Conservation (phyloP, 176 grass and related monocot genomes). For the barley (Hordeum vulgare) region DNA sequence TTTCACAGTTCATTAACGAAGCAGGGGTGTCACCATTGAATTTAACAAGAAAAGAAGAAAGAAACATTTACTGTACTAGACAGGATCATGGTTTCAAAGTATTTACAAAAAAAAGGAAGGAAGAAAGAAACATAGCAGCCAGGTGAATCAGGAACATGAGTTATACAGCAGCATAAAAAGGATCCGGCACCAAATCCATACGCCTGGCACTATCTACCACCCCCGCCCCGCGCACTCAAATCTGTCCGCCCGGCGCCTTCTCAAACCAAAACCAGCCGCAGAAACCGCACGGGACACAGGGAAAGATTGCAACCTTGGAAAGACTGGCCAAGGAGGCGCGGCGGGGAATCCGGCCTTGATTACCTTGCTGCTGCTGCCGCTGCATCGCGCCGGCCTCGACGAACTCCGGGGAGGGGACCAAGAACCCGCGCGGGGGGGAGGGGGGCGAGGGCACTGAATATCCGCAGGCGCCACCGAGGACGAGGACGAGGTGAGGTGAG, state of each 20-base stretch:
- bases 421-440: background rate
- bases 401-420: background rate
- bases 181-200: background rate
- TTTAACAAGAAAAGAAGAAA: too few relatives aligned
- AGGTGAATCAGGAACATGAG: background rate
- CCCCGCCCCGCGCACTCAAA: background rate
- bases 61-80: background rate
- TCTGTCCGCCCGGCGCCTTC: background rate
- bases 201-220: background rate
- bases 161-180: background rate
- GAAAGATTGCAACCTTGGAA: slow-evolving; percentile 1
- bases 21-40: too few relatives aligned
- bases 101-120: too few relatives aligned
- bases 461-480: background rate
- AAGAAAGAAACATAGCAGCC: background rate
- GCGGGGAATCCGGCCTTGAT: background rate
- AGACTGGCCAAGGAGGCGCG: background rate
- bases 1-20: too few relatives aligned
- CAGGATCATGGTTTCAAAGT: background rate
- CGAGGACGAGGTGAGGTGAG: background rate
- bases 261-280: background rate
- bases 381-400: slow-evolving; percentile 24
- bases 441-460: too few relatives aligned
- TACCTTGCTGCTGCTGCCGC: slow-evolving; percentile 45
- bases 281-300: background rate